phyloP scores from a whole-genome alignment of 805 yeast species.

The Candida golubevii region DNA sequence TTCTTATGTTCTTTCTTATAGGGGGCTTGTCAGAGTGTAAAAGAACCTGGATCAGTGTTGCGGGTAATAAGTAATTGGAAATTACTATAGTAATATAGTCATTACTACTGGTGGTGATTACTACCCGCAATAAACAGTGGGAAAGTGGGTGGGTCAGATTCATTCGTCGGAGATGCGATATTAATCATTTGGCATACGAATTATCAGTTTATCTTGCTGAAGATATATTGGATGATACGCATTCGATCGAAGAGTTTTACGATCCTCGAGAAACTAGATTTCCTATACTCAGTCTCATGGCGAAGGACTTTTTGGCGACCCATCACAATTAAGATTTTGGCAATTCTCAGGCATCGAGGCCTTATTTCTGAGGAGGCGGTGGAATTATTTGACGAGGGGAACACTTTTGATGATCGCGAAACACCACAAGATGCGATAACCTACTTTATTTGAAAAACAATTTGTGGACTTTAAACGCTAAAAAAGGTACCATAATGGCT shows the following conservation, averaged over 20 bases:
- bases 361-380: neutral
- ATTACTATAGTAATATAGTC: too few species aligned
- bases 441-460: too few species aligned
- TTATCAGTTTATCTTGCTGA: neutral
- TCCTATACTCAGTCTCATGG: neutral
- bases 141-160: neutral
- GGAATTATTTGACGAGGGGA: too few species aligned
- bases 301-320: neutral
- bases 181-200: neutral
- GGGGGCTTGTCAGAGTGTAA: too few species aligned
- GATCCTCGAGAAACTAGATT: neutral
- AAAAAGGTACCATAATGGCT: too few species aligned
- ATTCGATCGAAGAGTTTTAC: neutral
- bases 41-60: too few species aligned
- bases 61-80: too few species aligned
- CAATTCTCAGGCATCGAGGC: neutral
- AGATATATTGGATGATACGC: neutral
- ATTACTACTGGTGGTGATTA: too few species aligned
- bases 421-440: too few species aligned
- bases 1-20: too few species aligned
- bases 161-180: neutral
- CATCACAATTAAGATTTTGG: neutral
- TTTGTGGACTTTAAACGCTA: too few species aligned
- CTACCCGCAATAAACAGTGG: neutral
- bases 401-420: too few species aligned